phyloP scores from a whole-genome alignment of 2,329 filamentous ascomycete genomes.

The Seiridium unicorne region DNA sequence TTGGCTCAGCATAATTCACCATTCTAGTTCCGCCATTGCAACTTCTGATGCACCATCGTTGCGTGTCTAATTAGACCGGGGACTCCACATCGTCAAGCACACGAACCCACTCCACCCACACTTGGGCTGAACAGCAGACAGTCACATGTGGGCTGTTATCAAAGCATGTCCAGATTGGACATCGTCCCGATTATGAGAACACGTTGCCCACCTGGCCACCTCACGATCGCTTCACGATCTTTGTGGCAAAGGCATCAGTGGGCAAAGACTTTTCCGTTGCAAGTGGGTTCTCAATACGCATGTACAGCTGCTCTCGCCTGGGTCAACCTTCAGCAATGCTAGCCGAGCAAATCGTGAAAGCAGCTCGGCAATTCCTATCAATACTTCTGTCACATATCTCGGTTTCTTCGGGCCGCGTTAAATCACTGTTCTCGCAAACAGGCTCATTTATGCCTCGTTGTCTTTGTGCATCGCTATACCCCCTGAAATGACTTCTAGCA shows the following conservation, averaged over 20 bases:
- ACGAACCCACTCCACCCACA: neutral
- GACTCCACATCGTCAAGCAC: slow-evolving; percentile 1
- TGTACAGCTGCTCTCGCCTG: neutral
- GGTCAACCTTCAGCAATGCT: neutral
- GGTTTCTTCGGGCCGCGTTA: neutral
- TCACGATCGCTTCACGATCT: neutral
- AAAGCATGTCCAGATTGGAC: neutral
- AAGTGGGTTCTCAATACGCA: neutral
- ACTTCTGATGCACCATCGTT: too few relatives aligned
- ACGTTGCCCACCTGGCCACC: neutral
- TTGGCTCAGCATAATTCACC: neutral
- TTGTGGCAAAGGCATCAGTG: too few relatives aligned
- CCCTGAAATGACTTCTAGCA: neutral
- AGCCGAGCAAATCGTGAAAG: neutral
- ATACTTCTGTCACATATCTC: neutral
- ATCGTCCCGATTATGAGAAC: neutral
- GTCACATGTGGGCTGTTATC: slow-evolving; percentile 3
- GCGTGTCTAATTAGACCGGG: neutral
- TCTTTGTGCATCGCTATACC: neutral
- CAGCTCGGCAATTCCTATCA: neutral
- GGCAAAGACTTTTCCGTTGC: too few relatives aligned
- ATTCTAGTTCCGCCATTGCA: neutral
- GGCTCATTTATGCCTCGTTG: neutral
- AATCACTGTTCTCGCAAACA: neutral
- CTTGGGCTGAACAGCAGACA: neutral